Conservation (phyloP, 177 flowering plant genomes). For the Tripterygium wilfordii region DNA sequence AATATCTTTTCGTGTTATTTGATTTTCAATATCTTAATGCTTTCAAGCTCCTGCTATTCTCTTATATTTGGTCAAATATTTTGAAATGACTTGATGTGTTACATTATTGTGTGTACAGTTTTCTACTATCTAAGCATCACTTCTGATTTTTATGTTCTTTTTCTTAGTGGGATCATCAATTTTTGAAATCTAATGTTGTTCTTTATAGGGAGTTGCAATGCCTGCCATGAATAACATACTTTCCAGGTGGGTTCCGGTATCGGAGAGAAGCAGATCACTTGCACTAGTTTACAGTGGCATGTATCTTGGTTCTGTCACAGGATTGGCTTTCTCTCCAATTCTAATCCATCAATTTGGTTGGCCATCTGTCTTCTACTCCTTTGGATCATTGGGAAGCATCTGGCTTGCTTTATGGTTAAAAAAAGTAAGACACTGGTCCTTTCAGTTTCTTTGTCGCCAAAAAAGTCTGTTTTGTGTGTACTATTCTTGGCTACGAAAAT, state of each 20-base stretch:
- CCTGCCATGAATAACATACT: conserved; percentile 98
- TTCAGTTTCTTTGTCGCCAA: neutral
- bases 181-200: neutral
- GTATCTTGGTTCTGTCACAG: conserved; percentile 99
- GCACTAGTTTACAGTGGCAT: conserved; percentile 96
- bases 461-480: too few relatives aligned
- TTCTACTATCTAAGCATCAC: too few relatives aligned
- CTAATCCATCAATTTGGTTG: conserved; percentile 88
- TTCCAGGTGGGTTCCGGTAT: conserved; percentile 97
- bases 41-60: too few relatives aligned
- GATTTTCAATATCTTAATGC: too few relatives aligned
- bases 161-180: too few relatives aligned
- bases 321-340: conserved; percentile 89
- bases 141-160: too few relatives aligned
- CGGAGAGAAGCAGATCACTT: conserved; percentile 98
- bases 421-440: conserved; percentile 45
- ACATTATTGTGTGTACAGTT: too few relatives aligned
- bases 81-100: too few relatives aligned
- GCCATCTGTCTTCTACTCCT: conserved; percentile 95
- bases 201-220: conserved; percentile 95
- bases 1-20: too few relatives aligned
- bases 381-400: conserved; percentile 93
- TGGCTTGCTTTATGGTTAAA: conserved; percentile 91
- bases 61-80: too few relatives aligned
- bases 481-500: too few relatives aligned